Evolutionary conservation across 441 rosid species (phyloP), one percentile per base, ranked within the genome.

Genomic region (Melastoma candidum): DNA sequence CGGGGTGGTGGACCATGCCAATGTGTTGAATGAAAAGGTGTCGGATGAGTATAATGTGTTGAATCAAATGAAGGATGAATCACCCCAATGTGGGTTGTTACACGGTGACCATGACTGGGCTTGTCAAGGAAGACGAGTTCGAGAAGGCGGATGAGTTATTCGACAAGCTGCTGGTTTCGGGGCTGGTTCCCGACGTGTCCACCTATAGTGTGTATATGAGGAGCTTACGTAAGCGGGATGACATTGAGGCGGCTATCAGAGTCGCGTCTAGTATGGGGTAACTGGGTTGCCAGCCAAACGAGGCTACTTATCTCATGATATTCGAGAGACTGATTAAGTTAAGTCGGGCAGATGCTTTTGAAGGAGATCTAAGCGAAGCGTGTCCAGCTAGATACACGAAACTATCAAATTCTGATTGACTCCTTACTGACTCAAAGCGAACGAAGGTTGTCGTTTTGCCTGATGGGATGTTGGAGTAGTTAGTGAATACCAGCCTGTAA

Each of bases 121-220:
- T 81, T 12, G 53, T 80, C 26, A 75, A 64, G 2, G 69, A 58
- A 48, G 79, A 70, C 53, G 73, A 70, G 47, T 84, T 68, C 56
- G 24, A 27, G 4, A 71, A 61, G 53, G 95, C 80, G 49, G 93
- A 84, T 12, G 68, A 81, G 65, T 48, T 87, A 68, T 90, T 90
- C 58, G 96, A 90, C 68, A 92, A 90, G 76, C 57, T 87, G 82
- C 90, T 90, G 59, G 78, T 79, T 53, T 70, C 70, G 60, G 95
- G 97, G 64, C 76, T 90, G 72, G 63, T 75, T 58, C 95, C 93
- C 25, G 77, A 84, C 72, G 69, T 78, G 48, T 68, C 71, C 64
- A 76, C 86, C 3, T 90, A 77, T 54, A 87, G 77, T 54, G 85
- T 74, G 36, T 78, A 78, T 60, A 77, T 90, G 25, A 47, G 64